Base-by-base conservation (phyloP, 176 grass and related monocot species). In the Eleusine coracana region DNA sequence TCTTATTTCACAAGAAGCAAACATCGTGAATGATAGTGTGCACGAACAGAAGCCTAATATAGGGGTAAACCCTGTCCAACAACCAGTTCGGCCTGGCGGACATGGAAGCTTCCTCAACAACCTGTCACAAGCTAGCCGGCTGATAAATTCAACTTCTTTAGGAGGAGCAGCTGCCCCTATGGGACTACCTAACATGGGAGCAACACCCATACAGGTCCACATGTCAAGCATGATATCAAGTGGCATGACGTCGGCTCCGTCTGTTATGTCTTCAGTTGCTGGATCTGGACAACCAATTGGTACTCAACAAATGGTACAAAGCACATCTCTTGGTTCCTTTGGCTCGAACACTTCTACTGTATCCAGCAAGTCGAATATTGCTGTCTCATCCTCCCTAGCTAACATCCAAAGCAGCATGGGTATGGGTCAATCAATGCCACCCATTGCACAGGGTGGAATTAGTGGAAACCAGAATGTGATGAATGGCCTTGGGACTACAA, bases 171-270 rank as follows among this genome's bases (percentile, higher is more conserved):
- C 84, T 79, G 86, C 84, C 49, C 89, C 94, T 28, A 93, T 89
- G 50, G 89, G 94, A 80, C 55, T 90, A 69, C 83, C 92, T 66
- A 88, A 90, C 49, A 97, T 97, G 70, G 91, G 87, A 14, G 88
- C 86, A 65, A 91, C 92, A 60, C 88, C 92, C 23, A 92, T 97
- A 74, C 90, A 93, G 83, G 82, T 98, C 75, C 95, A 98, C 79
- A 98, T 98, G 95, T 90, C 92, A 31, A 99, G 90, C 74, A 93
- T 99, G 87, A 92, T 99, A 78, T 86, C 97, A 44, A 91, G 89
- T 67, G 93, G 93, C 63, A 86, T 92, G 93, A 81, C 92, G 82
- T 85, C 92, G 51, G 71, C 92, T 2, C 83, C 85, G 10, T 87
- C 95, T 61, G 89, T 85, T 70, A 92, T 95, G 70, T 84, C 97